These are phyloP conservation scores for Letharia columbiana DNA, from an alignment of 495 filamentous ascomycete genomes.

Conservation along the genomic window DNA sequence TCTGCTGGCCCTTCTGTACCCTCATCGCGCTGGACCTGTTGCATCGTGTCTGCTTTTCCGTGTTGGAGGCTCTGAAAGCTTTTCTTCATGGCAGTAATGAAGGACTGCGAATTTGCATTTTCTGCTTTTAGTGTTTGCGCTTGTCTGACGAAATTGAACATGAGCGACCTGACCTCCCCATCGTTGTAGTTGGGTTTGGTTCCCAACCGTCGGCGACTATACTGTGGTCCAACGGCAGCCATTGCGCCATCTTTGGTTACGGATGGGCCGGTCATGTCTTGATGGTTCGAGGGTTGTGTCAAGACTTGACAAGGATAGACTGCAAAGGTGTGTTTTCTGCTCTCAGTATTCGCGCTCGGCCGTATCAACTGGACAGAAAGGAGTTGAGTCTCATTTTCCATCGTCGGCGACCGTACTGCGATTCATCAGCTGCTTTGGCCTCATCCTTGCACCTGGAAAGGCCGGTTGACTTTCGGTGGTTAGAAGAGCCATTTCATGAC, in stretches of 20 bases:
- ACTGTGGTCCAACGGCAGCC: not conserved
- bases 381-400: too few relatives aligned
- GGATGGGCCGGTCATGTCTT: not conserved
- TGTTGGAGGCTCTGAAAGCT: not conserved
- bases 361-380: too few relatives aligned
- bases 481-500: too few relatives aligned
- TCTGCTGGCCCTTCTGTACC: not conserved
- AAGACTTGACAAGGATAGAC: not conserved
- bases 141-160: not conserved
- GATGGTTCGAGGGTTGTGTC: not conserved
- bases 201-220: not conserved
- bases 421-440: too few relatives aligned
- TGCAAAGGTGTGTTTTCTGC: not conserved
- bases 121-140: not conserved
- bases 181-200: not conserved
- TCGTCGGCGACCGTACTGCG: too few relatives aligned
- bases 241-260: not conserved
- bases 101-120: not conserved
- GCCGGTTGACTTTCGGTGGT: too few relatives aligned
- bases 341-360: too few relatives aligned
- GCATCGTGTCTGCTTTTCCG: not conserved
- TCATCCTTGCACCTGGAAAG: too few relatives aligned
- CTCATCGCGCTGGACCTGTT: not conserved
- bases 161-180: not conserved
- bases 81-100: not conserved